These are phyloP conservation scores for Yarrowia keelungensis DNA, from an alignment of 805 yeast genomes.

Conservation along the genomic window DNA sequence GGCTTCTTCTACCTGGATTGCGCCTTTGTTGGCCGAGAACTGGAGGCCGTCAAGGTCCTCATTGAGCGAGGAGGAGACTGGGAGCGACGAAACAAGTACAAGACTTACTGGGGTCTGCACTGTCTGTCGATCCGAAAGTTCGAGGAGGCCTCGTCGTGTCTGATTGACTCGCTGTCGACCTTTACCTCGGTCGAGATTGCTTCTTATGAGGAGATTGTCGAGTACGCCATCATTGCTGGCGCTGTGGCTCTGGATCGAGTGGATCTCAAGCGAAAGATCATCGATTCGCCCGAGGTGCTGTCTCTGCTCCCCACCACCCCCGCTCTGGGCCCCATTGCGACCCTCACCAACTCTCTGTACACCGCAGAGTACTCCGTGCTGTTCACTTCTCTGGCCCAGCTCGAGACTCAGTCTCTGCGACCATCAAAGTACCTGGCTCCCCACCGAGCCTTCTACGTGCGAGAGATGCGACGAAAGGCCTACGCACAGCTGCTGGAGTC, in stretches of 20 bases:
- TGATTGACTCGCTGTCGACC: conserved; percentile 92
- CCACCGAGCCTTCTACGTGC: conserved; percentile 82
- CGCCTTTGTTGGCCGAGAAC: conserved; percentile 67
- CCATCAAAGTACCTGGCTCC: conserved; percentile 67
- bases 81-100: conserved; percentile 96
- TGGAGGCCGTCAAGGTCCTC: conserved; percentile 73
- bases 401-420: conserved; percentile 70
- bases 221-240: conserved; percentile 88
- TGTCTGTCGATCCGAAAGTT: conserved; percentile 85
- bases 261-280: conserved; percentile 79
- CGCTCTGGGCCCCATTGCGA: conserved; percentile 77
- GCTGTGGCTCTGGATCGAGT: conserved; percentile 81
- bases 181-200: conserved; percentile 92
- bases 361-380: conserved; percentile 84
- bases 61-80: conserved; percentile 98
- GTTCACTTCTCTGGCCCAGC: conserved; percentile 76
- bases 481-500: conserved; percentile 93
- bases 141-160: conserved; percentile 78
- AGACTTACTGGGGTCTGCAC: conserved; percentile 88
- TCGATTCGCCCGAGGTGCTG: conserved; percentile 93
- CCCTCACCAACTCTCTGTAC: conserved; percentile 84
- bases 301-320: conserved; percentile 76
- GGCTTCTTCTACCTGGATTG: conserved; percentile 91
- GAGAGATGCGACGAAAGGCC: conserved; percentile 94
- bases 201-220: conserved; percentile 87